phyloP scores from a whole-genome alignment of 345 rosid species.

The Carallia pectinifolia region DNA sequence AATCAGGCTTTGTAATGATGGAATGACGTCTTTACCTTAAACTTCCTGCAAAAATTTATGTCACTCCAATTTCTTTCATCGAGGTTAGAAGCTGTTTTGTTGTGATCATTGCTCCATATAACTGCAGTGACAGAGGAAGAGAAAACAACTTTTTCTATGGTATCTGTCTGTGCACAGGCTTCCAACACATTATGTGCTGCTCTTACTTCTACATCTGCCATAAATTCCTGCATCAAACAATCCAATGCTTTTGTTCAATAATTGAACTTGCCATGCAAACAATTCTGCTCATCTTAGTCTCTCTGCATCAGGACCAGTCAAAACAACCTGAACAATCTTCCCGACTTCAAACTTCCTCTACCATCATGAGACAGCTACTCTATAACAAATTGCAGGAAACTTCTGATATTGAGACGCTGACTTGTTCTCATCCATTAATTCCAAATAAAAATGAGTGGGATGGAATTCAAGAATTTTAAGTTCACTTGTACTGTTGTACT shows the following conservation, averaged over 20 bases:
- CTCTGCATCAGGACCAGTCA: no score
- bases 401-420: no score
- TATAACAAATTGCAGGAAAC: no score
- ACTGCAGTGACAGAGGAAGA: constrained; percentile 56
- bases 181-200: constrained; percentile 74
- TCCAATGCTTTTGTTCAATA: background rate
- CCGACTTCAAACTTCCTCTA: no score
- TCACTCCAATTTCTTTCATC: constrained; percentile 61
- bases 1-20: background rate
- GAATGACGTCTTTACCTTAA: constrained; percentile 37
- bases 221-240: constrained; percentile 43
- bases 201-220: constrained; percentile 62
- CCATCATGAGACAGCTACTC: no score
- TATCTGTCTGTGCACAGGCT: constrained; percentile 61
- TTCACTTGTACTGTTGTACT: no score
- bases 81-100: constrained; percentile 23
- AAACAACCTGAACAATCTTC: no score
- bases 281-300: no score
- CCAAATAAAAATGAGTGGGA: no score
- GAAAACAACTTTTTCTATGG: constrained; percentile 61
- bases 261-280: background rate
- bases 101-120: constrained; percentile 45
- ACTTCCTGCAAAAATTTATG: constrained; percentile 44
- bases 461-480: no score
- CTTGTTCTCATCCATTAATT: no score